Conservation (phyloP, 176 grass and related monocot species). For the Pontederia paniculata region DNA sequence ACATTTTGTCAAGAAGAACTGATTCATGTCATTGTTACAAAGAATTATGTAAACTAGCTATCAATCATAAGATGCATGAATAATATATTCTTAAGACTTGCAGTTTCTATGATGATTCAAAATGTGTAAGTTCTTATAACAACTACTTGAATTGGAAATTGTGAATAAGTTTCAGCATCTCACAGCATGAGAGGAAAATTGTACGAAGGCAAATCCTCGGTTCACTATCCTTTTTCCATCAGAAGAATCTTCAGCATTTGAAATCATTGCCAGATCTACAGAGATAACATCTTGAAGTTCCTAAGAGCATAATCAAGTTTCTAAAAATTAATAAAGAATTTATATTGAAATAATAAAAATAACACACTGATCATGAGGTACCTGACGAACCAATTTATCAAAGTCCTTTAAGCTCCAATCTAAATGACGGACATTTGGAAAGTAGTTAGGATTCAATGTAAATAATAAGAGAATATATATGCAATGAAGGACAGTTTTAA, state of each 20-base stretch:
- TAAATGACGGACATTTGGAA: constrained; percentile 23
- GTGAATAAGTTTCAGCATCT: constrained; percentile 14
- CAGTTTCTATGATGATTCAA: too few relatives aligned
- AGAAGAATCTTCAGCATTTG: constrained; percentile 29
- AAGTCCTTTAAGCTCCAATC: constrained; percentile 69
- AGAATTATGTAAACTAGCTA: too few relatives aligned
- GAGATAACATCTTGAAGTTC: constrained; percentile 67
- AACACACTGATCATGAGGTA: constrained; percentile 10
- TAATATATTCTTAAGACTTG: too few relatives aligned
- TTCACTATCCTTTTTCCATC: constrained; percentile 39
- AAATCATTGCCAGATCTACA: constrained; percentile 58
- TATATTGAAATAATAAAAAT: background rate
- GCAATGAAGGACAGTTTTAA: background rate
- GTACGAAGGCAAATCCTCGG: constrained; percentile 74
- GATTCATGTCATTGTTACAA: too few relatives aligned
- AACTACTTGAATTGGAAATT: too few relatives aligned
- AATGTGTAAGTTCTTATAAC: too few relatives aligned
- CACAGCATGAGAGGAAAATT: constrained; percentile 68
- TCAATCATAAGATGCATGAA: too few relatives aligned
- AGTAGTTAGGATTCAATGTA: background rate
- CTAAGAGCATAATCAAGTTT: constrained; percentile 12
- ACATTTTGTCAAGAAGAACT: too few relatives aligned
- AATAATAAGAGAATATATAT: background rate
- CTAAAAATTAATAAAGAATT: constrained; percentile 2
- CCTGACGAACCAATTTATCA: constrained; percentile 61